phyloP scores from a whole-genome alignment of 768 basidiomycete genomes.

The Boletus coccyginus region DNA sequence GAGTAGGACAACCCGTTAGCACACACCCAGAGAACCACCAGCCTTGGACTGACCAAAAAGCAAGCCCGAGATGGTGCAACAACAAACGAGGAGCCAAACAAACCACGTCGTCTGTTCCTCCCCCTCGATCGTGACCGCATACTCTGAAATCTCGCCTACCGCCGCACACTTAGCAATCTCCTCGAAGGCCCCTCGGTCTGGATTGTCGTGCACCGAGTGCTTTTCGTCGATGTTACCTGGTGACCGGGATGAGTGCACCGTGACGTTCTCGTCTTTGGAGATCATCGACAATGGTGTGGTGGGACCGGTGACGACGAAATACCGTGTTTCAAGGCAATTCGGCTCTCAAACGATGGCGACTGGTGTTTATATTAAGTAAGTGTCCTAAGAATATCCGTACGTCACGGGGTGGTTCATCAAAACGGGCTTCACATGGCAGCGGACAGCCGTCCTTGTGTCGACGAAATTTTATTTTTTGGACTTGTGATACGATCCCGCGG shows the following conservation, averaged over 20 bases:
- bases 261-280: not conserved
- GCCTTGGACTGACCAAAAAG: constrained; percentile 56
- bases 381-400: too few species aligned
- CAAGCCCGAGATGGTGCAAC: constrained; percentile 73
- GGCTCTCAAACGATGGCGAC: not conserved
- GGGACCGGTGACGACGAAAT: not conserved
- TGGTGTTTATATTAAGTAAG: not conserved
- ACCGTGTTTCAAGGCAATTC: not conserved
- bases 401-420: too few species aligned
- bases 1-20: not conserved
- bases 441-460: too few species aligned
- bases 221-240: constrained; percentile 4
- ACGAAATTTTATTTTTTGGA: too few species aligned
- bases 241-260: not conserved
- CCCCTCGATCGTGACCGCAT: constrained; percentile 59
- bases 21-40: not conserved
- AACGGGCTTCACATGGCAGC: too few species aligned
- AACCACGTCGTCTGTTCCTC: constrained; percentile 70
- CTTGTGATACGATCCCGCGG: too few species aligned
- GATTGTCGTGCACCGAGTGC: not conserved
- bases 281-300: not conserved
- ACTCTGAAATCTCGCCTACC: constrained; percentile 55
- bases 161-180: constrained; percentile 14
- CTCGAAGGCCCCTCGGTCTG: constrained; percentile 10
- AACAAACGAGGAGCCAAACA: constrained; percentile 72